Conservation (phyloP, 108 stramenopile genomes). For the Cyclotella cryptica region DNA sequence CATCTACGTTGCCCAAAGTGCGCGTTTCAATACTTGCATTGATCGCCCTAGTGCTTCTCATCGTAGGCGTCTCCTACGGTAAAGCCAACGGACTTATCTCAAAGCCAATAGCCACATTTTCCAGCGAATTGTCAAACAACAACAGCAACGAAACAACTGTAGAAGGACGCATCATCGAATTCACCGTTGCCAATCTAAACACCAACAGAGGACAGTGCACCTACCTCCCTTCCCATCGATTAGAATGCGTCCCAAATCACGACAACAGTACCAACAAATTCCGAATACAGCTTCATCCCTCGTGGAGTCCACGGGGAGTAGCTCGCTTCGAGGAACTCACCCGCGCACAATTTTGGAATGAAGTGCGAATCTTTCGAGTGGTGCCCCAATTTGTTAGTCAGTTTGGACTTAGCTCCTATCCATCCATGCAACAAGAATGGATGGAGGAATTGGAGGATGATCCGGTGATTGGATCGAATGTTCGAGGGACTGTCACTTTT, state of each 20-base stretch:
- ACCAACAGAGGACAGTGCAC: constrained; percentile 18
- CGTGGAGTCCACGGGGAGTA: constrained; percentile 85
- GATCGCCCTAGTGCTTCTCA: neutral
- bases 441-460: constrained; percentile 71
- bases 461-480: constrained; percentile 79
- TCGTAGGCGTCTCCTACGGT: neutral
- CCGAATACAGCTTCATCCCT: constrained; percentile 53
- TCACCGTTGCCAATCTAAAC: constrained; percentile 38
- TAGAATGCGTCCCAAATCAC: constrained; percentile 22
- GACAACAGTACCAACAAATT: constrained; percentile 27
- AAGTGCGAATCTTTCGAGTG: constrained; percentile 79
- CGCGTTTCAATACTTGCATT: neutral
- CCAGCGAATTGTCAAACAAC: neutral
- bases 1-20: neutral
- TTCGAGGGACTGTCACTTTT: constrained; percentile 81
- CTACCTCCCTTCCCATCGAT: neutral
- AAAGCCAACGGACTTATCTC: neutral
- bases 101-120: neutral
- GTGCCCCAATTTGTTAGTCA: constrained; percentile 84
- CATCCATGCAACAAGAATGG: constrained; percentile 58
- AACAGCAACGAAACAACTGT: neutral
- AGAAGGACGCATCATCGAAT: constrained; percentile 26
- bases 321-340: constrained; percentile 68
- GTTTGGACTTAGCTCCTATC: constrained; percentile 82
- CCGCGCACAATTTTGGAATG: constrained; percentile 51